Evolutionary conservation across 148 eudicot species (phyloP).

Genomic region (Cornus florida): DNA sequence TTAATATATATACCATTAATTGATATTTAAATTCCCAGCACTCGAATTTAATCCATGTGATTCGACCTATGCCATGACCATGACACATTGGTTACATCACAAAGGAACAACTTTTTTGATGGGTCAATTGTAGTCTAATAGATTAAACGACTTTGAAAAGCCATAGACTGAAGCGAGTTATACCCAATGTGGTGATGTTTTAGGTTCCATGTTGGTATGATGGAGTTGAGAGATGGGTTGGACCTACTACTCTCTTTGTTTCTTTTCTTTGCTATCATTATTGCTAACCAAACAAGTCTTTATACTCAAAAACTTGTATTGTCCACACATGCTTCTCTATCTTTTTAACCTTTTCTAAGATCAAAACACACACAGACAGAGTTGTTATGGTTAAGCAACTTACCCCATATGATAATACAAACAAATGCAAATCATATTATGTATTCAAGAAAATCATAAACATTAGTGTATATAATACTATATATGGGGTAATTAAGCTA

Average conservation of each 20-base stretch:
- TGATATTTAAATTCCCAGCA: too few relatives aligned
- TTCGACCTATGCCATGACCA: not conserved
- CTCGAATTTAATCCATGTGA: not conserved
- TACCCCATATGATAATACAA: not conserved
- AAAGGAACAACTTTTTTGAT: not conserved
- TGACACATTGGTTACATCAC: not conserved
- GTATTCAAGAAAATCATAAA: not conserved
- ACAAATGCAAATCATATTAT: not conserved
- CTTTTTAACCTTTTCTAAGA: not conserved
- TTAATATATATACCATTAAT: too few relatives aligned
- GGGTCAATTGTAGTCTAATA: not conserved
- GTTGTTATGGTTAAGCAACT: not conserved
- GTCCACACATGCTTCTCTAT: not conserved
- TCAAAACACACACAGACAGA: too few relatives aligned
- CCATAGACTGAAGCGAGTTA: not conserved
- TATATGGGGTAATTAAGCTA: too few relatives aligned
- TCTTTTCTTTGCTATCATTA: not conserved
- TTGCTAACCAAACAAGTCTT: conserved; percentile 3
- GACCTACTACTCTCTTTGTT: conserved; percentile 16
- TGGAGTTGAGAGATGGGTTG: conserved; percentile 34
- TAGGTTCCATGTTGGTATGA: conserved; percentile 16
- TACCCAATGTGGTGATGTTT: not conserved
- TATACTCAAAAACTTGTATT: not conserved
- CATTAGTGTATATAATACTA: not conserved
- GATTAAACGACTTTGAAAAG: not conserved